Base-by-base conservation (phyloP, 805 yeast genomes). In the Barnettozyma pratensis region DNA sequence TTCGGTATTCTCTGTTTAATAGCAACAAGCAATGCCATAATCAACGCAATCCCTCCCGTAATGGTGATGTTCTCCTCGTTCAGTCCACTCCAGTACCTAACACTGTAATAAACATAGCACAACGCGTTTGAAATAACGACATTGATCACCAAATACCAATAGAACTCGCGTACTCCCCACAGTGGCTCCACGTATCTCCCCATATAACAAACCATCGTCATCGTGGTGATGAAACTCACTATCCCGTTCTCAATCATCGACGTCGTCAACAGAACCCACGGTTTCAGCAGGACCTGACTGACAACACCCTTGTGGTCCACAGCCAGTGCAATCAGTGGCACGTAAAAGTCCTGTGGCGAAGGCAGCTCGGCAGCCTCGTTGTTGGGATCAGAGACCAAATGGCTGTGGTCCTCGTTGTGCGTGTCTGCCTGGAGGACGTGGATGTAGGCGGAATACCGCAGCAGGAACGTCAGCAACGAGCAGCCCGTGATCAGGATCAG, bases 1-100 rank as follows among this genome's bases (percentile, higher is more conserved):
- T 74, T 75, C 14, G 81, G 76, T 6, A 79, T 75, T 43, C 80
- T 58, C 61, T 79, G 83, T 54, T 78, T 79, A 40, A 77, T 68
- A 4, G 82, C 81, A 2, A 79, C 79, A 25, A 79, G 59, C 37
- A 77, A 67, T n/a, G 77, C 80, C 56, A 75, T 66, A 39, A 71
- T 51, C 19, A 55, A 50, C 39, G 55, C 34, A 42, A 54, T 43
- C 9, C 53, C 44, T 27, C 64, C 55, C 29, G 54, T 51, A 30
- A 47, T 51, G 25, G 55, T 58, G 12, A 45, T 48, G 10, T 32
- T 51, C n/a, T 12, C 50, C 19, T 32, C 50, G 12, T 19, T 36
- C 7, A 39, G 14, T 10, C 10, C 4, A 1, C 5, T 1, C 32
- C 34, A 35, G 5, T 57, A 45, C 50, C 54, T 51, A 6, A 56